A percentile compares a stretch with the other conserved stretches of the same genome.
Evolutionary conservation across 2,329 filamentous ascomycete species (phyloP).

Genomic region (Chaetomium olivaceum): DNA sequence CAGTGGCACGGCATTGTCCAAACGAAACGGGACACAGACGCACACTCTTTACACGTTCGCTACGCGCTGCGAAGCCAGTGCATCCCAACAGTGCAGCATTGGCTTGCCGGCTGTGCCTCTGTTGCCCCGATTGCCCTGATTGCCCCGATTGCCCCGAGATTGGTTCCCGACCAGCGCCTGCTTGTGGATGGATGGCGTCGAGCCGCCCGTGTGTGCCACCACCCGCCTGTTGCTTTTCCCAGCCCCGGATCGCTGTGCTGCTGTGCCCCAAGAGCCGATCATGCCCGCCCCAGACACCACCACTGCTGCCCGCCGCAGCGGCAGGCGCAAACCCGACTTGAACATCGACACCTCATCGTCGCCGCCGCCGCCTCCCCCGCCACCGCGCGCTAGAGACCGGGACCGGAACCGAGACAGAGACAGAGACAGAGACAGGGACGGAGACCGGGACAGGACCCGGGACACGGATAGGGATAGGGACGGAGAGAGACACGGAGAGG

Average conservation of each 20-base stretch:
- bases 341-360: constrained; percentile 32
- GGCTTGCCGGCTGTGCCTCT: not conserved
- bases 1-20: constrained; percentile 7
- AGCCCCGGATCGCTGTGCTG: not conserved
- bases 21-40: constrained; percentile 9
- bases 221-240: constrained; percentile 20
- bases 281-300: constrained; percentile 26
- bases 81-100: constrained; percentile 9
- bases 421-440: not conserved
- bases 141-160: constrained; percentile 4
- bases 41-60: constrained; percentile 25
- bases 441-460: not conserved
- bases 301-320: constrained; percentile 18
- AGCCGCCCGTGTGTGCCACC: constrained; percentile 20
- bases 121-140: too few species aligned
- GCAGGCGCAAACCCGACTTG: constrained; percentile 32
- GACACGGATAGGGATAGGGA: not conserved
- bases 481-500: not conserved
- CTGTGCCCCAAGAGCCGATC: constrained; percentile 9
- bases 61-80: constrained; percentile 11
- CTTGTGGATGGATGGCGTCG: constrained; percentile 20
- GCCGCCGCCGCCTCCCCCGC: constrained; percentile 19
- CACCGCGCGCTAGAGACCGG: constrained; percentile 2
- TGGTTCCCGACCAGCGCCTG: constrained; percentile 8
- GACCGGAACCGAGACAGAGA: not conserved